phyloP scores from a whole-genome alignment of 345 rosid species.

The Rhodomyrtus tomentosa region DNA sequence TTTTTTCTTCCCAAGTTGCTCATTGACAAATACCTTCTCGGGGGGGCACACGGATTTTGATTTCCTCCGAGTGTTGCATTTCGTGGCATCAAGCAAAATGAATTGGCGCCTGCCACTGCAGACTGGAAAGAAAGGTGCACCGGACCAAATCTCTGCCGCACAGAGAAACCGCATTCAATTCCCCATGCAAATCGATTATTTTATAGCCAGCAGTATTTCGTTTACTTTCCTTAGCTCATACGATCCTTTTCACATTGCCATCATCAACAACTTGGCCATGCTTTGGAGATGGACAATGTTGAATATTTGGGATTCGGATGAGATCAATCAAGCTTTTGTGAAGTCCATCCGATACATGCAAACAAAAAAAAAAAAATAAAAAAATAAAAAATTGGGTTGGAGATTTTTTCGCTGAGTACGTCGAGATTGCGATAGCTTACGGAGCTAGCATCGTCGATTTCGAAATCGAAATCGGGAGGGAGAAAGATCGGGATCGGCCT shows the following conservation, averaged over 20 bases:
- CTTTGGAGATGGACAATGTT: neutral
- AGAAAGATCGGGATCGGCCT: neutral
- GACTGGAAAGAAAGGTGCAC: neutral
- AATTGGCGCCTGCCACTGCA: neutral
- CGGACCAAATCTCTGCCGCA: neutral
- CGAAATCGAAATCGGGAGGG: neutral
- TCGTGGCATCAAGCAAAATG: neutral
- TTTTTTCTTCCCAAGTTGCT: neutral
- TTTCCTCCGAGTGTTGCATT: neutral
- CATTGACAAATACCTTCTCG: neutral
- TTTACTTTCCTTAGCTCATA: neutral
- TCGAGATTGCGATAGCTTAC: neutral
- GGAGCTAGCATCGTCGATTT: accelerated
- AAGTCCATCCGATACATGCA: neutral
- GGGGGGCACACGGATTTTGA: neutral
- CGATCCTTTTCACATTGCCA: neutral
- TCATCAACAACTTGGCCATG: neutral
- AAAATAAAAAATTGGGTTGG: neutral
- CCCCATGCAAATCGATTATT: neutral
- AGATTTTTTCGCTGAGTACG: neutral
- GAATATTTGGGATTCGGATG: neutral
- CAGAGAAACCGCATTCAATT: neutral
- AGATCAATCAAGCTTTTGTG: neutral
- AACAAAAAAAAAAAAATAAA: neutral
- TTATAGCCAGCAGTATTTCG: neutral